Base-by-base conservation (phyloP, 305 asterid genomes). In the Andrographis paniculata region DNA sequence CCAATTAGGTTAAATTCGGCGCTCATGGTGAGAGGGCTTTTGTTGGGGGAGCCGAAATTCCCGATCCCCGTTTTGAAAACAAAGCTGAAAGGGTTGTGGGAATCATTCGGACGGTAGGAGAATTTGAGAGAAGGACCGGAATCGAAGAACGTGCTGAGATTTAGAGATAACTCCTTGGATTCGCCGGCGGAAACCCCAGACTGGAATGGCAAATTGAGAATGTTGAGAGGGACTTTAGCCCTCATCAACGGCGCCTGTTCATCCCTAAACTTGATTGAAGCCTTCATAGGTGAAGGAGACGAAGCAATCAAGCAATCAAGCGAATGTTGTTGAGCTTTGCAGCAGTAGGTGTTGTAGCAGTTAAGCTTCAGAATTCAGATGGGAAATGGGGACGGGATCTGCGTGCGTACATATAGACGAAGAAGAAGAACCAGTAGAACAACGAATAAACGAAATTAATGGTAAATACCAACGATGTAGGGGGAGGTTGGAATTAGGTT, bases 1-100 rank as follows among this genome's bases (percentile, higher is more conserved):
- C 78, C 84, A 23, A 80, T 52, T 5, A 78, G 50, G 52, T 80
- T 82, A 49, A 85, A 80, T 47, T 85, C 94, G 1, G 94, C 95
- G 66, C 92, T 82, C 98, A 89, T 89, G 21, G 84, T 83, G 11
- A 89, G 35, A 0, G 95, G 84, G 73, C 98, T 89, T 7, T 73
- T 71, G 24, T 31, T 38, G 15, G 96, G 96, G 6, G 98, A 82
- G 0, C 98, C 98, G 41, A 72, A 78, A 50, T 66, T 70, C n/a
- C 98, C 94, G 30, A 85, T 76, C 5, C 98, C 98, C 20, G 85
- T 78, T 57, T 82, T 89, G 84, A 83, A 76, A 15, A 65, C 50
- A 66, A 86, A 62, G 68, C 80, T 69, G 67, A 91, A 82, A 6
- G 96, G 95, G 56, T 76, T 86, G 4, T 55, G 63, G 0, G 95